Conservation (phyloP, 2,329 filamentous ascomycete genomes). For the Pyrenochaeta sp. region DNA sequence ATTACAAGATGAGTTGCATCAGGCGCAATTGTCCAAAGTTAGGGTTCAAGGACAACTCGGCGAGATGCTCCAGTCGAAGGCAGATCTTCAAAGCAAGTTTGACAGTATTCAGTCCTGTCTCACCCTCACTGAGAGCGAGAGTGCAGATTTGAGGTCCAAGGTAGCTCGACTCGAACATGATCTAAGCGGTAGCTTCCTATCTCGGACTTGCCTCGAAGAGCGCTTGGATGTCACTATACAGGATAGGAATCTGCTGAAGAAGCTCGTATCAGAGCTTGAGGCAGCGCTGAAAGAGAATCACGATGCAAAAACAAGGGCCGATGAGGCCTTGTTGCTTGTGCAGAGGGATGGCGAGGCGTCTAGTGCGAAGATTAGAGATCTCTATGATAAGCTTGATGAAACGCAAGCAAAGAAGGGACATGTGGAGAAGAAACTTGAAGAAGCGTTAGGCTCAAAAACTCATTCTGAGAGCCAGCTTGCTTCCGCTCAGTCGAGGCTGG, state of each 20-base stretch:
- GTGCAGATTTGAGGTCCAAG: slow-evolving; percentile 10
- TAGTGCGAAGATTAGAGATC: slow-evolving; percentile 11
- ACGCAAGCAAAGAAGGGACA: slow-evolving; percentile 12
- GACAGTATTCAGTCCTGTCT: slow-evolving; percentile 14
- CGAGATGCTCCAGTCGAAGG: slow-evolving; percentile 12
- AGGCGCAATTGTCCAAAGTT: slow-evolving; percentile 18
- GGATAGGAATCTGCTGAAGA: slow-evolving; percentile 19
- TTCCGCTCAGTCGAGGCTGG: slow-evolving; percentile 17
- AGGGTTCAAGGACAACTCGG: slow-evolving; percentile 19
- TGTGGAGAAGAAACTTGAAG: slow-evolving; percentile 13
- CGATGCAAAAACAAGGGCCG: slow-evolving; percentile 12
- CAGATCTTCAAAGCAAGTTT: slow-evolving; percentile 17
- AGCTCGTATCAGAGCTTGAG: slow-evolving; percentile 24
- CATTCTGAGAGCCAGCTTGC: slow-evolving; percentile 20
- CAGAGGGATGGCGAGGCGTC: slow-evolving; percentile 19
- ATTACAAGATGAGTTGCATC: slow-evolving; percentile 23
- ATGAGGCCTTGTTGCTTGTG: slow-evolving; percentile 14
- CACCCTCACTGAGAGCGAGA: slow-evolving; percentile 8
- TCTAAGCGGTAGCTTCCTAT: slow-evolving; percentile 5
- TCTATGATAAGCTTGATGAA: slow-evolving; percentile 17
- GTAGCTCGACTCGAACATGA: slow-evolving; percentile 17
- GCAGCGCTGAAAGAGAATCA: slow-evolving; percentile 7
- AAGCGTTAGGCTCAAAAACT: slow-evolving; percentile 5
- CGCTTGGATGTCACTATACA: slow-evolving; percentile 17
- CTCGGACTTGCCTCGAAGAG: slow-evolving; percentile 13